Base-by-base conservation (phyloP, 2,329 filamentous ascomycete species). In the Ceratocystis smalleyi region DNA sequence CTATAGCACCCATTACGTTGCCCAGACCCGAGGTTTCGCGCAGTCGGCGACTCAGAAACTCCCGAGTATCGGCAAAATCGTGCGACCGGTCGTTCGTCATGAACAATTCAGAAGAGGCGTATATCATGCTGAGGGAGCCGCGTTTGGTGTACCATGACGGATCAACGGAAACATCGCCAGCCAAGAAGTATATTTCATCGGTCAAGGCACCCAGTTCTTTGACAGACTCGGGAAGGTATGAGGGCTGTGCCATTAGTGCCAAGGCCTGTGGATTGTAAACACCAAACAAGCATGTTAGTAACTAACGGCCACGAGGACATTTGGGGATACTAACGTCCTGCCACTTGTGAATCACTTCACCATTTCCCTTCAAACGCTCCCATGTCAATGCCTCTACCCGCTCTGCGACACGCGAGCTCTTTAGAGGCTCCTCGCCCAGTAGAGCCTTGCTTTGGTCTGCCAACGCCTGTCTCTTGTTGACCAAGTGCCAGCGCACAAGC, bases 111-210 rank as follows among this genome's bases (percentile, higher is more conserved):
- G 86, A 82, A 43, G 85, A 83, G 62, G 89, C 89, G 69, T 84
- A 84, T 51, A 82, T 77, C 69, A 79, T 75, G 43, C 81, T 81
- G 8, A 84, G 73, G 22, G 78, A 78, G 2, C 77, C 81, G 60
- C 82, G 80, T 71, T 83, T 83, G 65, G 80, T 77, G 71, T 99
- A 99, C 94, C 94, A 99, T 3, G 84, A 86, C 3, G 83, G 82
- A 74, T 97, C 91, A 67, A 96, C 88, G 24, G 85, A 82, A 24
- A 77, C 79, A 74, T 97, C 94, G 61, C 90, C 89, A 0, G 92
- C 83, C 3, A 96, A 82, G 71, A 88, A 91, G 80, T 88, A 89
- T 62, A 99, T 95, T 74, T 99, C 94, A 73, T 96, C 92, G n/a
- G 87, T 82, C 3, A 99, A 83, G 61, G 82, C 78, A 51, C 87